Base-by-base conservation (phyloP, 2,329 filamentous ascomycete species). In the Blumeriella jaapii region DNA sequence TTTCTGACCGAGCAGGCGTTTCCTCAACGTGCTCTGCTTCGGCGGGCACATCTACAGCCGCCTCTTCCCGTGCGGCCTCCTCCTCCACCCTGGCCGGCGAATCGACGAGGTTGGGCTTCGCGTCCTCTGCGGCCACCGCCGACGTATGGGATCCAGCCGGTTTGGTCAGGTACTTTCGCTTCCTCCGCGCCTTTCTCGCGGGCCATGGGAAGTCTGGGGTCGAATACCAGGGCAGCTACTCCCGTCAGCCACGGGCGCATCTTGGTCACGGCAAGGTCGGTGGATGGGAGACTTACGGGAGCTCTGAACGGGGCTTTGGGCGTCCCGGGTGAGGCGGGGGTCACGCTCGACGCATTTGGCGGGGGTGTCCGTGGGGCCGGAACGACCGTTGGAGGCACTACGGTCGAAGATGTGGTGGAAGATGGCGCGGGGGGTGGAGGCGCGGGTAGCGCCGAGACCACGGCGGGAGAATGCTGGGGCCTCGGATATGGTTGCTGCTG, bases 151-250 rank as follows among this genome's bases (percentile, higher is more conserved):
- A 10, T 23, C 4, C 26, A 16, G 33, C 23, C n/a, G 18, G 18
- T 17, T 15, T 35, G 18, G 7, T 11, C 2, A 4, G 27, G 39
- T 39, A 29, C 44, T 44, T 22, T 47, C 64, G 66, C 45, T 60
- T 62, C 22, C 59, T 57, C 47, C 58, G 64, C 9, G 57, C 25
- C 22, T 54, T 46, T 46, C 57, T 60, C 3, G 49, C 48, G 9
- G 73, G 72, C 48, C 74, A 78, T 7, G 61, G 58, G 17, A 57
- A 47, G 19, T 69, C 65, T 3, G 69, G 67, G 19, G 55, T 56
- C 1, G 71, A 74, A 16, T 64, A 49, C 72, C 73, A 78, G 7
- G 74, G 74, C 7, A 78, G 57, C 69, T 76, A 8, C 17, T 17
- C 7, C 14, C 26, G 27, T 62, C 44, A 62, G 54, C 20, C n/a